Evolutionary conservation across 805 yeast genomes (phyloP).

Genomic region (Barnettozyma pratensis): DNA sequence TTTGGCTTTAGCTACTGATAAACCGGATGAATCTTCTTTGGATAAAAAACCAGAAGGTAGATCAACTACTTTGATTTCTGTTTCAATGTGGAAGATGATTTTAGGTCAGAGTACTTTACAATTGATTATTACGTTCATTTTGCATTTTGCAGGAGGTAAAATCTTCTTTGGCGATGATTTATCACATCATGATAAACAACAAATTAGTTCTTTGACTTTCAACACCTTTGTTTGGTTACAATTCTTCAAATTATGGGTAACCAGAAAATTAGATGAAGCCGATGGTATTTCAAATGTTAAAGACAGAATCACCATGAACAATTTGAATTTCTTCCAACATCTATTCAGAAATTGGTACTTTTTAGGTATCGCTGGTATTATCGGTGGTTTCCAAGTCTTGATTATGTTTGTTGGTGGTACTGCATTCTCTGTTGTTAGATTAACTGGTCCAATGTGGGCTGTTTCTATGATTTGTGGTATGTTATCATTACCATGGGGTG

Average conservation of each 20-base stretch:
- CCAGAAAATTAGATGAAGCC: slow-evolving; percentile 87
- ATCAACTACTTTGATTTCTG: slow-evolving; percentile 69
- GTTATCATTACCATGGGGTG: slow-evolving; percentile 76
- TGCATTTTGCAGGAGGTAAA: slow-evolving; percentile 72
- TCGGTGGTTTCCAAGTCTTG: slow-evolving; percentile 78
- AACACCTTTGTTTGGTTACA: slow-evolving; percentile 98
- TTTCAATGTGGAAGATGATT: slow-evolving; percentile 98
- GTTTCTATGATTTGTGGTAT: slow-evolving; percentile 80
- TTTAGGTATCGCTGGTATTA: slow-evolving; percentile 61
- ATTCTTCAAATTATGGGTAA: slow-evolving; percentile 86
- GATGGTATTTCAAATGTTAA: slow-evolving; percentile 56
- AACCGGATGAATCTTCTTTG: slow-evolving; percentile 80
- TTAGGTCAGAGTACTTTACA: slow-evolving; percentile 80
- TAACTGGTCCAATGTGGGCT: slow-evolving; percentile 86
- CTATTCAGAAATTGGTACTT: slow-evolving; percentile 81
- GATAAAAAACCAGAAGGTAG: slow-evolving; percentile 83
- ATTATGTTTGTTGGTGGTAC: slow-evolving; percentile 98
- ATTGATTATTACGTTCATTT: slow-evolving; percentile 67
- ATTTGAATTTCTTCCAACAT: slow-evolving; percentile 80
- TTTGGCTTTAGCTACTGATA: slow-evolving; percentile 94
- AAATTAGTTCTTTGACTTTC: slow-evolving; percentile 81
- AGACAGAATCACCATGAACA: slow-evolving; percentile 55
- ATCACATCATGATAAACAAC: slow-evolving; percentile 43
- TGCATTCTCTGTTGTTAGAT: slow-evolving; percentile 78
- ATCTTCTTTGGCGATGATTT: slow-evolving; percentile 44